Evolutionary conservation across 1,139 yeast genomes (phyloP).

Genomic region (Geotrichum klebahnii): DNA sequence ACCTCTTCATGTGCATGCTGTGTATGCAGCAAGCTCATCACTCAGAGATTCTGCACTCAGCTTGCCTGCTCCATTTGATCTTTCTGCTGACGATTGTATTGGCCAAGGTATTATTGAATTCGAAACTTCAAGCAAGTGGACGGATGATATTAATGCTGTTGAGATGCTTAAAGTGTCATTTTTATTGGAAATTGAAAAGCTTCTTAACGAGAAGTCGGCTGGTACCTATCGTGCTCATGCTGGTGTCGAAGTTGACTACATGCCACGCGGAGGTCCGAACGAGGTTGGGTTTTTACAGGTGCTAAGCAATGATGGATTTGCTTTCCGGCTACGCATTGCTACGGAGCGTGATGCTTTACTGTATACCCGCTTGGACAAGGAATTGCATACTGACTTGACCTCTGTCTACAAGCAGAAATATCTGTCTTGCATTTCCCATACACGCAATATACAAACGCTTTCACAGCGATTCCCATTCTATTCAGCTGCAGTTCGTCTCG

Average conservation of each 20-base stretch:
- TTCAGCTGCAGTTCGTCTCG: conserved; percentile 74
- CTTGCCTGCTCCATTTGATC: conserved; percentile 80
- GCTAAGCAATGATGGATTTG: conserved; percentile 82
- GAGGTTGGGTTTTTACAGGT: conserved; percentile 54
- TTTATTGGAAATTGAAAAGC: conserved; percentile 65
- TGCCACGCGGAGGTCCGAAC: conserved; percentile 48
- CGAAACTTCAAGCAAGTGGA: conserved; percentile 92
- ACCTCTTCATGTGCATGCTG: conserved; percentile 68
- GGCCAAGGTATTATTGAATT: conserved; percentile 79
- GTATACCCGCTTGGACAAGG: conserved; percentile 54
- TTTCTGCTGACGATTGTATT: conserved; percentile 68
- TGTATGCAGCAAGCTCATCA: conserved; percentile 64
- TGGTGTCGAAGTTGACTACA: conserved; percentile 51
- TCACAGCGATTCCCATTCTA: conserved; percentile 70
- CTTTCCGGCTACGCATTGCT: conserved; percentile 67
- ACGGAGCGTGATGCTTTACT: conserved; percentile 79
- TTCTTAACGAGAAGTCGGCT: conserved; percentile 42
- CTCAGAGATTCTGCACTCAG: conserved; percentile 69
- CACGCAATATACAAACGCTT: conserved; percentile 67
- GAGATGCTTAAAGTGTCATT: conserved; percentile 92
- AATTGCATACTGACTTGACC: conserved; percentile 45
- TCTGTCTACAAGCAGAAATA: conserved; percentile 49
- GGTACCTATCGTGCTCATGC: conserved; percentile 57
- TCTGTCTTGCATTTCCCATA: conserved; percentile 71
- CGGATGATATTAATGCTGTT: conserved; percentile 78